phyloP scores from a whole-genome alignment of 2,329 filamentous ascomycete genomes.

The Erysiphe pulchra region DNA sequence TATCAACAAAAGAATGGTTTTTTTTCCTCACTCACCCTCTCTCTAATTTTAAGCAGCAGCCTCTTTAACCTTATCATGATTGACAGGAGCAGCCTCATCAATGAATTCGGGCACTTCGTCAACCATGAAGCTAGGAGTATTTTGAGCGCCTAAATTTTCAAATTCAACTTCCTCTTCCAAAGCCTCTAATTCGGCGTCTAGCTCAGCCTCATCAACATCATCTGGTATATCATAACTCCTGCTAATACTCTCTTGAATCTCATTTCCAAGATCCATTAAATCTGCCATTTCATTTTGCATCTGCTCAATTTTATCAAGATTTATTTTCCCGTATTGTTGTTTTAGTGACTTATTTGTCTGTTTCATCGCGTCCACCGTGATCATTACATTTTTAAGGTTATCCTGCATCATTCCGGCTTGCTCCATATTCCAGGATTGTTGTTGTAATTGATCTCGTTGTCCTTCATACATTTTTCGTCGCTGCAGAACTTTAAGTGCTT shows the following conservation, averaged over 20 bases:
- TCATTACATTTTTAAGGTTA: slow-evolving; percentile 96
- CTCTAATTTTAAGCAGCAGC: slow-evolving; percentile 22
- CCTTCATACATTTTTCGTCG: slow-evolving; percentile 83
- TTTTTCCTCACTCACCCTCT: too few relatives aligned
- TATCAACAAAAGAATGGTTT: too few relatives aligned
- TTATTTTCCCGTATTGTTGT: slow-evolving; percentile 89
- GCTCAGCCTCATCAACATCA: slow-evolving; percentile 85
- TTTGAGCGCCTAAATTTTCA: slow-evolving; percentile 25
- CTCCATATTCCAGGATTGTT: slow-evolving; percentile 98
- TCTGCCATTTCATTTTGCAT: slow-evolving; percentile 99
- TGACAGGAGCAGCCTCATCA: slow-evolving; percentile 54
- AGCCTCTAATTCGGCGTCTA: slow-evolving; percentile 90
- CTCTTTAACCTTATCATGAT: slow-evolving; percentile 55
- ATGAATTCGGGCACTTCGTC: slow-evolving; percentile 81
- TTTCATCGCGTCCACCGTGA: slow-evolving; percentile 92
- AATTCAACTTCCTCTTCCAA: slow-evolving; percentile 84
- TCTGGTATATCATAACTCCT: slow-evolving; percentile 86
- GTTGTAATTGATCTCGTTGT: slow-evolving; percentile 79
- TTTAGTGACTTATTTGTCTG: slow-evolving; percentile 79
- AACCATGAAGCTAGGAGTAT: slow-evolving; percentile 65
- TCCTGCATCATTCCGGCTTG: slow-evolving; percentile 97
- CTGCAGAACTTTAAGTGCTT: slow-evolving; percentile 81
- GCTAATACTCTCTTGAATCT: slow-evolving; percentile 87
- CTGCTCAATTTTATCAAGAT: slow-evolving; percentile 90
- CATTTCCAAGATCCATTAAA: slow-evolving; percentile 88